Evolutionary conservation across 2,329 filamentous ascomycete species (phyloP).

Genomic region (Xylariales sp.): DNA sequence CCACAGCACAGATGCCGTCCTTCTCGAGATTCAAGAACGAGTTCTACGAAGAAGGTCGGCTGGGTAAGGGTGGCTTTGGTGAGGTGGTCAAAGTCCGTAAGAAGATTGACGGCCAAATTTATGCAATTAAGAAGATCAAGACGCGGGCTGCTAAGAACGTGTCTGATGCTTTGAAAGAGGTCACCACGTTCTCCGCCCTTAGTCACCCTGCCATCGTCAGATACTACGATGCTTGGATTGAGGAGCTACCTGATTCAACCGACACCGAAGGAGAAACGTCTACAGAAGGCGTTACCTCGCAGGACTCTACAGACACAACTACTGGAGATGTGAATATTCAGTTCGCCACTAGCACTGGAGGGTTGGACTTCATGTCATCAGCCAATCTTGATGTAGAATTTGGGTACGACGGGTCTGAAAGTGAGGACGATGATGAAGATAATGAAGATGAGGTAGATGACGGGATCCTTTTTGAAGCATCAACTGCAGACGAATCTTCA

Average conservation of each 20-base stretch:
- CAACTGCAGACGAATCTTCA: conserved; percentile 10
- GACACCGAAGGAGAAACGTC: conserved; percentile 55
- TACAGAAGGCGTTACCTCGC: conserved; percentile 34
- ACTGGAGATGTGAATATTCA: conserved; percentile 44
- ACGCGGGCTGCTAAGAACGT: conserved; percentile 75
- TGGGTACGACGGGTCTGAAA: conserved; percentile 52
- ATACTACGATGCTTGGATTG: conserved; percentile 94
- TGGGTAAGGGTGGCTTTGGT: conserved; percentile 93
- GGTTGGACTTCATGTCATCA: conserved; percentile 91
- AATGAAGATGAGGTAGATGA: conserved; percentile 35
- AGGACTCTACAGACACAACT: conserved; percentile 31
- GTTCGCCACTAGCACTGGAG: conserved; percentile 69
- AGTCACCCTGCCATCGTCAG: conserved; percentile 84
- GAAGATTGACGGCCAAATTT: conserved; percentile 88
- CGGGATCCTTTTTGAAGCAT: conserved; percentile 30
- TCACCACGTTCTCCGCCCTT: conserved; percentile 83
- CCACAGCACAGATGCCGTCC: conserved; percentile 45
- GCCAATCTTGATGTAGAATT: conserved; percentile 76
- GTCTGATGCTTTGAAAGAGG: conserved; percentile 79
- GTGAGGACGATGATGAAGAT: conserved; percentile 29
- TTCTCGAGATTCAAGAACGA: conserved; percentile 81
- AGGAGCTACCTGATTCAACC: conserved; percentile 56
- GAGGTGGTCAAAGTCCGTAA: conserved; percentile 95
- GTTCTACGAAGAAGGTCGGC: conserved; percentile 81
- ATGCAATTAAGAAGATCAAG: conserved; percentile 95